phyloP scores from a whole-genome alignment of 169 alveolate genomes.

The Cryptosporidium baileyi region DNA sequence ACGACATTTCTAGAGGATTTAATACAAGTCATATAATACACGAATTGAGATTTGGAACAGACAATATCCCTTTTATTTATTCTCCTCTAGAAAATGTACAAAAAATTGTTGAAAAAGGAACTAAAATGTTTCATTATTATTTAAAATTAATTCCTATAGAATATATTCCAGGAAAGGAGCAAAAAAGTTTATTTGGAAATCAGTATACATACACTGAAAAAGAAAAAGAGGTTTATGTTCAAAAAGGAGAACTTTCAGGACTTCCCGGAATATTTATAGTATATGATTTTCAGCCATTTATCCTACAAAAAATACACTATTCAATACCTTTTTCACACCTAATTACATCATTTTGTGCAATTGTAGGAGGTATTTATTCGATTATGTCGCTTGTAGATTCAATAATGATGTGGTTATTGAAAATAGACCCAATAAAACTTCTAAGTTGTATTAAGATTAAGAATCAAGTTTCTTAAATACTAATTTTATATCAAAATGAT shows the following conservation, averaged over 20 bases:
- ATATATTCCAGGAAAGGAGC: not conserved
- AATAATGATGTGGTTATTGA: not conserved
- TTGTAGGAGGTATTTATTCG: conserved; percentile 69
- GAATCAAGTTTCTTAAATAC: no score
- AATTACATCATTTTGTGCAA: conserved; percentile 56
- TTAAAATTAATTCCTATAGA: conserved; percentile 64
- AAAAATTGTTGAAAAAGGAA: conserved; percentile 30
- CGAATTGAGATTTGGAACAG: conserved; percentile 59
- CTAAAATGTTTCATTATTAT: conserved; percentile 68
- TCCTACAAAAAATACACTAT: conserved; percentile 8
- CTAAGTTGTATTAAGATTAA: not conserved
- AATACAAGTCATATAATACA: conserved; percentile 65
- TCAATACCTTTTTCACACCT: conserved; percentile 49
- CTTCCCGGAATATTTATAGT: conserved; percentile 71
- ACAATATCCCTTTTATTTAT: conserved; percentile 10
- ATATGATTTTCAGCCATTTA: conserved; percentile 66
- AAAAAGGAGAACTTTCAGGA: conserved; percentile 65
- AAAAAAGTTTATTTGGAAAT: conserved; percentile 6
- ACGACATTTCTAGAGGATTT: conserved; percentile 66
- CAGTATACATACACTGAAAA: conserved; percentile 60
- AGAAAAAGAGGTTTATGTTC: conserved; percentile 52
- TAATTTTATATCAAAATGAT: no score
- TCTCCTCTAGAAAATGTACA: conserved; percentile 61
- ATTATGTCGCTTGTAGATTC: conserved; percentile 52
- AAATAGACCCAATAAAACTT: not conserved